phyloP scores from a whole-genome alignment of 2,329 filamentous ascomycete species.

The Fonsecaea monophora region DNA sequence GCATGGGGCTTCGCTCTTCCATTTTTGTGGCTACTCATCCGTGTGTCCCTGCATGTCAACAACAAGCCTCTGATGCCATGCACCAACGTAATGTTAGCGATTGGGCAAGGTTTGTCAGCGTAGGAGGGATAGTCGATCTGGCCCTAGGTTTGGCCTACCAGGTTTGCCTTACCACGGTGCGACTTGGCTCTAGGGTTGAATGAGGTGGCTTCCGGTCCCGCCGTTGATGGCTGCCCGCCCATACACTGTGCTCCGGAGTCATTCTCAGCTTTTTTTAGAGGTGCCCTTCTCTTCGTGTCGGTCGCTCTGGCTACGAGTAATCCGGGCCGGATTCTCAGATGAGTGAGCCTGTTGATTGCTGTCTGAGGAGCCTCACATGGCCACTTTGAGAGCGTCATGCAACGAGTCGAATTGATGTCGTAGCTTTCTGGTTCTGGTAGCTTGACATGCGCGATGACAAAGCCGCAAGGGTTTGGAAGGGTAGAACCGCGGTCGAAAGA shows the following conservation, averaged over 20 bases:
- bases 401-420: not conserved
- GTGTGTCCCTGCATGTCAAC: slow-evolving; percentile 49
- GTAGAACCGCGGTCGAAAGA: slow-evolving; percentile 5
- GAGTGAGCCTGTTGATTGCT: slow-evolving; percentile 12
- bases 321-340: slow-evolving; percentile 9
- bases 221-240: slow-evolving; percentile 47
- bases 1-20: slow-evolving; percentile 45
- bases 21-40: slow-evolving; percentile 47
- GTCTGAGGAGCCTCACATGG: not conserved
- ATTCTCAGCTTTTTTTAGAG: slow-evolving; percentile 3
- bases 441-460: slow-evolving; percentile 16
- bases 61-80: slow-evolving; percentile 46
- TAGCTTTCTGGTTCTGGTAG: slow-evolving; percentile 12
- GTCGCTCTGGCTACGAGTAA: not conserved
- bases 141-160: slow-evolving; percentile 51
- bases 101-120: slow-evolving; percentile 44
- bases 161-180: slow-evolving; percentile 37
- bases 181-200: not conserved
- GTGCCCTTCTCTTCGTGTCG: not conserved
- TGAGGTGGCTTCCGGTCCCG: slow-evolving; percentile 41
- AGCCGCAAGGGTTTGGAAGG: not conserved
- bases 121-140: slow-evolving; percentile 45
- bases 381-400: not conserved
- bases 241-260: not conserved
- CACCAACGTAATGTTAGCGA: slow-evolving; percentile 46